phyloP scores from a whole-genome alignment of 164 flowering plant species.

The Annona cherimola region DNA sequence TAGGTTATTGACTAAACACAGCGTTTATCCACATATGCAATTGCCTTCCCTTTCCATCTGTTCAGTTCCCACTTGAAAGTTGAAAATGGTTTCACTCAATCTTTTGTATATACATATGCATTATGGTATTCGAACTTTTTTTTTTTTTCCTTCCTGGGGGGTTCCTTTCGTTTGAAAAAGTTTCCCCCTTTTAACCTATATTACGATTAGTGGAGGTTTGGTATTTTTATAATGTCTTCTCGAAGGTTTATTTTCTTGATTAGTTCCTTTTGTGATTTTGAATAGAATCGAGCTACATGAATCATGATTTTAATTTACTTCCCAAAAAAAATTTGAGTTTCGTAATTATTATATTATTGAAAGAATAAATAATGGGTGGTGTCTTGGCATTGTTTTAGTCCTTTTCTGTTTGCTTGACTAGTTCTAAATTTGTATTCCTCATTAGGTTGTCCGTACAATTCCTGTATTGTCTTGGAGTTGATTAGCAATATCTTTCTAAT shows the following conservation, averaged over 20 bases:
- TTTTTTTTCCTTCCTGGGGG: too few relatives aligned
- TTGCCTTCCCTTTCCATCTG: too few relatives aligned
- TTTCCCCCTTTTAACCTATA: background rate
- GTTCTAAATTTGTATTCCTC: background rate
- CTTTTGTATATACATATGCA: background rate
- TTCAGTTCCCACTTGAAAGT: too few relatives aligned
- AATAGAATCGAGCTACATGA: too few relatives aligned
- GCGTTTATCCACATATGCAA: too few relatives aligned
- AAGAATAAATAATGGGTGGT: too few relatives aligned
- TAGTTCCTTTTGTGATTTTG: too few relatives aligned
- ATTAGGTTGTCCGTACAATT: background rate
- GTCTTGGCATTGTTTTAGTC: background rate
- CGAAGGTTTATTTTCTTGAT: background rate
- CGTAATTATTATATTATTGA: too few relatives aligned
- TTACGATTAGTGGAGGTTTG: background rate
- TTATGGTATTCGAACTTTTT: background rate
- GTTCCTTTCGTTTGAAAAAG: background rate
- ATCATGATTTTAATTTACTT: too few relatives aligned
- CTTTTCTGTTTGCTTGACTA: background rate
- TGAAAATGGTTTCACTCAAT: background rate
- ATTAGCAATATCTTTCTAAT: background rate
- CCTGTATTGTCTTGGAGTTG: background rate
- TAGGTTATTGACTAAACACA: too few relatives aligned
- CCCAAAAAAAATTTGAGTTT: too few relatives aligned
- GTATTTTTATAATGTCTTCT: too few relatives aligned